These are phyloP conservation scores for Lachnellula suecica DNA, from an alignment of 2,329 filamentous ascomycete species.

Conservation along the genomic window DNA sequence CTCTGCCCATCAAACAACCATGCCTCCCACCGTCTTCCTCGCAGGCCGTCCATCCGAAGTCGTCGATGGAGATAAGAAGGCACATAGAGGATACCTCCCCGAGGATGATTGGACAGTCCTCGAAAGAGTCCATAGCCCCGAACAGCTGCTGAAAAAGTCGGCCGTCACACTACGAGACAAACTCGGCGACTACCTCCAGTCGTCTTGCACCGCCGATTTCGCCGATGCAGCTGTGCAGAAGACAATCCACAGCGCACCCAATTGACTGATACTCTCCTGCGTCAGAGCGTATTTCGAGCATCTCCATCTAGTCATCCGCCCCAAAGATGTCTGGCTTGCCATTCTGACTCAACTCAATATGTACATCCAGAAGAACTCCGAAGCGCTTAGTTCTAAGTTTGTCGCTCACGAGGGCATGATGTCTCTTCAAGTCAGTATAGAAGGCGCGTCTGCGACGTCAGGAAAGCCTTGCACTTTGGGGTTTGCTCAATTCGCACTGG, in stretches of 20 bases:
- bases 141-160: background rate
- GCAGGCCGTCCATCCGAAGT: background rate
- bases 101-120: background rate
- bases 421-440: constrained; percentile 25
- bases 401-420: constrained; percentile 41
- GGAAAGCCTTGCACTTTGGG: background rate
- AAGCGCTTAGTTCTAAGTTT: constrained; percentile 41
- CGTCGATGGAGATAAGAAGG: background rate
- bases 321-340: constrained; percentile 54
- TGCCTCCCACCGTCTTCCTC: background rate
- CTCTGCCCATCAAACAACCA: background rate
- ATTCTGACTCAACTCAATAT: constrained; percentile 47
- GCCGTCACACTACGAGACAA: background rate
- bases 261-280: constrained; percentile 40
- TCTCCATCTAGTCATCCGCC: constrained; percentile 44
- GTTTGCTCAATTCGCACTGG: background rate
- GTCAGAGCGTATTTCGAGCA: constrained; percentile 42
- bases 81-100: background rate
- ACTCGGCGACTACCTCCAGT: background rate
- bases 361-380: constrained; percentile 44
- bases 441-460: constrained; percentile 34
- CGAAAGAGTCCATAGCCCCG: background rate
- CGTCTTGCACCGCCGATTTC: background rate
- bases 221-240: background rate
- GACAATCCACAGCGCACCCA: constrained; percentile 23